Percentiles rank a stretch among this genome's conserved stretches.
Conservation (phyloP, 1,139 yeast genomes). For the Geotrichum australiense region DNA sequence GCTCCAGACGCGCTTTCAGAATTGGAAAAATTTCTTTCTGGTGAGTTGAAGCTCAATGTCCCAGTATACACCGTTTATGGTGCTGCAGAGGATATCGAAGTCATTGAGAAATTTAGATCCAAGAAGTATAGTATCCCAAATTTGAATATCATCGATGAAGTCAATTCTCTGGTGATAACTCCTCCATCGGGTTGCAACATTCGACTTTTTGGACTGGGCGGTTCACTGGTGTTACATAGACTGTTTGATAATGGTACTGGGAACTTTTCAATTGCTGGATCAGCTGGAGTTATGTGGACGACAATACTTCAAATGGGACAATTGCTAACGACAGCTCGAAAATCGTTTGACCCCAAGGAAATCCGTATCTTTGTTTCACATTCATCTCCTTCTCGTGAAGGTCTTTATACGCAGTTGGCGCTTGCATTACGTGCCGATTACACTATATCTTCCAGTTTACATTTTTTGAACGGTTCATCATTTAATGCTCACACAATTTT, state of each 20-base stretch:
- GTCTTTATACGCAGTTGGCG: slow-evolving; percentile 61
- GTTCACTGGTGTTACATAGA: slow-evolving; percentile 58
- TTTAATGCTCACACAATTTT: slow-evolving; percentile 63
- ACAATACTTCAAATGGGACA: slow-evolving; percentile 66
- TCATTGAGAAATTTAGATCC: slow-evolving; percentile 52
- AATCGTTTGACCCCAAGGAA: slow-evolving; percentile 38
- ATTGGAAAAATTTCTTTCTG: slow-evolving; percentile 45
- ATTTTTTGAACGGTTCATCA: slow-evolving; percentile 64
- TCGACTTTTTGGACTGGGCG: slow-evolving; percentile 65
- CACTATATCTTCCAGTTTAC: slow-evolving; percentile 64
- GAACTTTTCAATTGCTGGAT: slow-evolving; percentile 49
- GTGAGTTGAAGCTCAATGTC: slow-evolving; percentile 42
- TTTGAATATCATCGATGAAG: slow-evolving; percentile 56
- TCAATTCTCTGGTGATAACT: slow-evolving; percentile 34
- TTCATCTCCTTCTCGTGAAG: slow-evolving; percentile 61
- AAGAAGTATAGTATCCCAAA: slow-evolving; percentile 52
- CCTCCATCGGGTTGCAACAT: slow-evolving; percentile 41
- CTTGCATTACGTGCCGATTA: slow-evolving; percentile 64
- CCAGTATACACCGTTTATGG: slow-evolving; percentile 77
- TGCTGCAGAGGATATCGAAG: slow-evolving; percentile 64
- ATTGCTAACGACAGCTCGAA: slow-evolving; percentile 43
- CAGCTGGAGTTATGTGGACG: slow-evolving; percentile 71
- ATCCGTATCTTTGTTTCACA: slow-evolving; percentile 61
- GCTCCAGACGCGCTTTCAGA: slow-evolving; percentile 45
- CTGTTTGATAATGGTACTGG: slow-evolving; percentile 61